Evolutionary conservation across 768 basidiomycete species (phyloP).

Genomic region (Boletus patriciae): DNA sequence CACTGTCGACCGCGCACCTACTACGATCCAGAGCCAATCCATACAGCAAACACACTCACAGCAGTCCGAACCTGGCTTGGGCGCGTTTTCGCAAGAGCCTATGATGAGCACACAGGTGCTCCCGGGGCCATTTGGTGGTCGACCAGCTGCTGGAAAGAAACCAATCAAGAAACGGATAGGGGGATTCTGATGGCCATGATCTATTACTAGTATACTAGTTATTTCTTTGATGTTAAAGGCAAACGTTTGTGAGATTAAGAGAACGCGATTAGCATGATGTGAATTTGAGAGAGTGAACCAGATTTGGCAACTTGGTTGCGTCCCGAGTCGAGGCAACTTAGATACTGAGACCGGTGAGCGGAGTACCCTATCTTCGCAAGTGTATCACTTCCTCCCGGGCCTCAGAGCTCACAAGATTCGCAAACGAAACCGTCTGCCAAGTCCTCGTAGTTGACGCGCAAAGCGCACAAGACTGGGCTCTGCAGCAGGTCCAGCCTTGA

Average conservation of each 20-base stretch:
- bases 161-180: conserved; percentile 64
- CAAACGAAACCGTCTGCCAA: conserved; percentile 17
- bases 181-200: conserved; percentile 55
- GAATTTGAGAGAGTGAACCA: background rate
- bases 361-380: conserved; percentile 23
- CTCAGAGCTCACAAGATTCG: conserved; percentile 9
- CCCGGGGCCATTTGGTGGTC: conserved; percentile 70
- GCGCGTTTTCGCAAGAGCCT: conserved; percentile 41
- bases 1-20: conserved; percentile 2
- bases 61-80: conserved; percentile 7
- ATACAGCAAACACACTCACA: conserved; percentile 21
- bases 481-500: conserved; percentile 56
- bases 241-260: conserved; percentile 4
- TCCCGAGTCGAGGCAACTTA: background rate
- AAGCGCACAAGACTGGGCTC: conserved; percentile 69
- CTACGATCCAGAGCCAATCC: conserved; percentile 6
- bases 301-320: conserved; percentile 25
- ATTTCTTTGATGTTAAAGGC: background rate
- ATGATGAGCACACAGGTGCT: conserved; percentile 68
- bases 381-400: conserved; percentile 21
- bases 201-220: background rate
- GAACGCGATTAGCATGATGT: background rate
- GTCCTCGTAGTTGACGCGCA: conserved; percentile 47
- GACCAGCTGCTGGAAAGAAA: conserved; percentile 49
- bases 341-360: conserved; percentile 18